Evolutionary conservation across 768 basidiomycete species (phyloP), one percentile per base, ranked within the genome.

Genomic region (Jaapia argillacea): DNA sequence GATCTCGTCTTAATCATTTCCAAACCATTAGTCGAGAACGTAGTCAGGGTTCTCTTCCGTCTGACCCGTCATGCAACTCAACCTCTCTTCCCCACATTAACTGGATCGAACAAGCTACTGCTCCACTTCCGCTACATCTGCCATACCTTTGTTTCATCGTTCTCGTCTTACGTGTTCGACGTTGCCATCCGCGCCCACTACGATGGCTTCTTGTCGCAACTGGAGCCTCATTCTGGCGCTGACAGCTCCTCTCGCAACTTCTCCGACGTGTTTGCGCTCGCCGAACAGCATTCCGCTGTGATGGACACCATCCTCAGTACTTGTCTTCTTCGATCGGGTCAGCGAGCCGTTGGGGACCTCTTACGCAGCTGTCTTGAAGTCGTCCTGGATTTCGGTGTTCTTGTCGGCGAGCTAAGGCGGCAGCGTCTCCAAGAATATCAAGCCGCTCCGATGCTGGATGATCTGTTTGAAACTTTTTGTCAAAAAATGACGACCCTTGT

Each of bases 161-260:
- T 93, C 24, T 74, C 75, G 3, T 64, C 72, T 25, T 90, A 93
- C 50, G 67, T 89, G 18, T 81, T 81, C 43, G 86, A 90, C 57
- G 76, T 75, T n/a, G 90, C 79, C 2, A 88, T 94, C 45, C 74
- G 79, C 10, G 77, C 76, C 23, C 82, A 85, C 54, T 85, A 88
- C 50, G 77, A 81, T 47, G 67, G 72, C 1, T 89, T 93, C 63
- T 57, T 86, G 27, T 58, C 58, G 6, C 65, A 61, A 5, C 54
- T 70, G 25, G n/a, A n/a, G n/a, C n/a, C n/a, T n/a, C n/a, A n/a
- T n/a, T n/a, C n/a, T n/a, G n/a, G n/a, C n/a, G n/a, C n/a, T n/a
- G n/a, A n/a, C n/a, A n/a, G n/a, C n/a, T 57, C 57, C 26, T 52
- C 57, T 43, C 55, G 39, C 48, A 53, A 43, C 20, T 83, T 83